phyloP scores from a whole-genome alignment of 768 basidiomycete species.

The Daedaleopsis nitida region DNA sequence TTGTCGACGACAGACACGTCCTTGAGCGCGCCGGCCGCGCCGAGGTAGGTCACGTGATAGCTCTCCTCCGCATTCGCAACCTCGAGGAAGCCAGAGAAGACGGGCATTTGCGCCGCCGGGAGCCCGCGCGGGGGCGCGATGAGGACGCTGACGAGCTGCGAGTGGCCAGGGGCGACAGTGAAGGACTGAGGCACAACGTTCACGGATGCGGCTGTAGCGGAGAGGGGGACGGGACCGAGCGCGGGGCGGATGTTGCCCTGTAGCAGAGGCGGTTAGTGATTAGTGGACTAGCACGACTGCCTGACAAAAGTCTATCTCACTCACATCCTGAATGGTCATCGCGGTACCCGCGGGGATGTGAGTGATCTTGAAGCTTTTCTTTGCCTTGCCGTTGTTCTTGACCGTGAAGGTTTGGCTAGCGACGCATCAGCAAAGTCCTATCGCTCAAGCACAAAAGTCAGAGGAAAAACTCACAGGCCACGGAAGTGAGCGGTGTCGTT shows the following conservation, averaged over 20 bases:
- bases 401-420: conserved; percentile 52
- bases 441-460: background rate
- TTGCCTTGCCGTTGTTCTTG: conserved; percentile 46
- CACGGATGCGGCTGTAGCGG: conserved; percentile 46
- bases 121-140: conserved; percentile 50
- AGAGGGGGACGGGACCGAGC: conserved; percentile 53
- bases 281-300: background rate
- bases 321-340: conserved; percentile 45
- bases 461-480: conserved; percentile 36
- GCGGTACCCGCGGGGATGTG: conserved; percentile 64
- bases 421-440: background rate
- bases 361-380: conserved; percentile 47
- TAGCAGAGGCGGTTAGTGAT: background rate
- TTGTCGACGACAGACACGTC: conserved; percentile 54
- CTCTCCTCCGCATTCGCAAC: conserved; percentile 36
- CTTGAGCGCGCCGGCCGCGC: conserved; percentile 44
- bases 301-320: conserved; percentile 8
- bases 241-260: conserved; percentile 45
- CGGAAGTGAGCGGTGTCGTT: conserved; percentile 66
- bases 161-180: conserved; percentile 45
- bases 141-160: conserved; percentile 41
- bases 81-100: conserved; percentile 62
- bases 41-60: conserved; percentile 49
- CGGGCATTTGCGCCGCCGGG: conserved; percentile 48
- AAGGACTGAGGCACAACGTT: conserved; percentile 46